Conservation (phyloP, 164 flowering plant genomes). For the Tetracentron sinense region DNA sequence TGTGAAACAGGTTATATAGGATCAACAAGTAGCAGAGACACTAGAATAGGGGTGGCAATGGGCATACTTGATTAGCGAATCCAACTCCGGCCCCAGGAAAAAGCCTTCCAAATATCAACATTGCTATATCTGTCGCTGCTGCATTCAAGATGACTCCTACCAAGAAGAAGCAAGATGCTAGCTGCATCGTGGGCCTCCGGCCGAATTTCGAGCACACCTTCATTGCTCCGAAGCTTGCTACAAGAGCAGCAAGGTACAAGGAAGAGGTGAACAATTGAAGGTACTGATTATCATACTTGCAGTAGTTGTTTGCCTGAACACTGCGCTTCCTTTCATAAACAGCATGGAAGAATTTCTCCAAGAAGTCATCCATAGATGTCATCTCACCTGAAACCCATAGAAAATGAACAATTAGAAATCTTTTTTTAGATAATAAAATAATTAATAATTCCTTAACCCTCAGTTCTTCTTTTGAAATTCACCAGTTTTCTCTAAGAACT, state of each 20-base stretch:
- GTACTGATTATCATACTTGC: constrained; percentile 33
- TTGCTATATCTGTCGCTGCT: constrained; percentile 2
- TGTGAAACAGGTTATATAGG: no score
- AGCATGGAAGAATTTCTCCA: constrained; percentile 17
- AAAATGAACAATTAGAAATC: neutral
- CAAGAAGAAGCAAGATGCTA: constrained; percentile 25
- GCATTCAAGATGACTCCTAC: constrained; percentile 17
- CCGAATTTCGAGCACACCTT: constrained; percentile 24
- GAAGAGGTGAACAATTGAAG: constrained; percentile 46
- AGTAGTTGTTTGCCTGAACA: constrained; percentile 33
- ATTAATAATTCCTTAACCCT: no score
- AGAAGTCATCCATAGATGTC: constrained; percentile 19
- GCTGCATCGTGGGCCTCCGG: constrained; percentile 25
- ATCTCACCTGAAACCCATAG: constrained; percentile 20
- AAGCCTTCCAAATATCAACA: constrained; percentile 24
- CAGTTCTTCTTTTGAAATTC: no score
- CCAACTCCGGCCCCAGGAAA: constrained; percentile 27
- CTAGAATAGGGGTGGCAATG: neutral
- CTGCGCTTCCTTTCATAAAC: constrained; percentile 16
- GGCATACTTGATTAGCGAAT: constrained; percentile 26
- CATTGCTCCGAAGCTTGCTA: constrained; percentile 34
- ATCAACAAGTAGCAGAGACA: neutral
- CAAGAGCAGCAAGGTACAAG: constrained; percentile 36
- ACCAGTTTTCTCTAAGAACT: no score
- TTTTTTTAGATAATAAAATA: no score